Conservation (phyloP, 495 filamentous ascomycete genomes). For the Penicillium cinerascens region DNA sequence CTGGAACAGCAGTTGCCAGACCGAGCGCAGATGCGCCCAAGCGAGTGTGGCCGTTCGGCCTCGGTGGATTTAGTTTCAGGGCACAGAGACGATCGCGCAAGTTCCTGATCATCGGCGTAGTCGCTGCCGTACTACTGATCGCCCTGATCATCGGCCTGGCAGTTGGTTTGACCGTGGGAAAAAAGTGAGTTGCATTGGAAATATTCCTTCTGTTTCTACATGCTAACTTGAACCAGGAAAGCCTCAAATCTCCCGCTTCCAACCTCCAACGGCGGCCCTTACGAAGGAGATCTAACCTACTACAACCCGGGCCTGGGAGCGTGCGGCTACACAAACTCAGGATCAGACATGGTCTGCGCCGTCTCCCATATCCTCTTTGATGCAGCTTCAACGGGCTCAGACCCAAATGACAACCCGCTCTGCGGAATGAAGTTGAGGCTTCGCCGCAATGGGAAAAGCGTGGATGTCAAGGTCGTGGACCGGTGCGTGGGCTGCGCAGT, state of each 20-base stretch:
- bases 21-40: no score
- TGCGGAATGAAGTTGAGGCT: slow-evolving; percentile 64
- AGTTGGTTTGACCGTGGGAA: slow-evolving; percentile 43
- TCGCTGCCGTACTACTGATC: slow-evolving; percentile 37
- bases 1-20: neutral
- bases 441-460: slow-evolving; percentile 46
- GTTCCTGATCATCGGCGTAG: slow-evolving; percentile 19
- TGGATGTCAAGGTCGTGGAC: slow-evolving; percentile 72
- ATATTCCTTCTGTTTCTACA: neutral
- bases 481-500: slow-evolving; percentile 63
- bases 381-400: slow-evolving; percentile 46
- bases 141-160: slow-evolving; percentile 55
- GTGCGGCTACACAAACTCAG: slow-evolving; percentile 57
- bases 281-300: slow-evolving; percentile 68
- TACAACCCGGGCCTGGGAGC: slow-evolving; percentile 66
- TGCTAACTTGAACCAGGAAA: neutral
- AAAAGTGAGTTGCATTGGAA: slow-evolving; percentile 8
- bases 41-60: neutral
- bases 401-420: slow-evolving; percentile 68
- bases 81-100: slow-evolving; percentile 21
- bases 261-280: slow-evolving; percentile 42
- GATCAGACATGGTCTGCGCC: slow-evolving; percentile 58
- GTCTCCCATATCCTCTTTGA: slow-evolving; percentile 68
- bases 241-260: slow-evolving; percentile 54
- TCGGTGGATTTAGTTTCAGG: neutral